Percentiles rank a stretch among this genome's conserved stretches.
phyloP scores from a whole-genome alignment of 1,284 basidiomycete species.

The Tilletia setariae region DNA sequence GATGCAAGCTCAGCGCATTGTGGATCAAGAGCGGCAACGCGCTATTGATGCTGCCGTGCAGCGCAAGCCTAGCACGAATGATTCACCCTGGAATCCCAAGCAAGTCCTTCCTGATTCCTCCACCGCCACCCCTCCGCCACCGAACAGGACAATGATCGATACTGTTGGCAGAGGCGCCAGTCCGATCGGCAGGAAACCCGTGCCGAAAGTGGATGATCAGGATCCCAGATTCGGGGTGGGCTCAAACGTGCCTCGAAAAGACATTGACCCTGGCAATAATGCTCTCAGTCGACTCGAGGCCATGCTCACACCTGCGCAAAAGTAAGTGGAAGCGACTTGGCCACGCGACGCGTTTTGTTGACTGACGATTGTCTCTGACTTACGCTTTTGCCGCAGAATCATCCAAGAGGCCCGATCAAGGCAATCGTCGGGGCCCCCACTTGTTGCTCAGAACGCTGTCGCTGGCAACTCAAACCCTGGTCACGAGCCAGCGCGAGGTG shows the following conservation, averaged over 20 bases:
- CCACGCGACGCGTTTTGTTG: background rate
- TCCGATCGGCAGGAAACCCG: constrained; percentile 15
- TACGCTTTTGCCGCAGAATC: constrained; percentile 25
- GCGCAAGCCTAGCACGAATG: constrained; percentile 22
- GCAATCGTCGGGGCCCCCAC: constrained; percentile 18
- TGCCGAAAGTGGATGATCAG: constrained; percentile 5
- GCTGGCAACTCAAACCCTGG: too few relatives aligned
- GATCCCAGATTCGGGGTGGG: too few relatives aligned
- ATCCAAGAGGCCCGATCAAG: constrained; percentile 42
- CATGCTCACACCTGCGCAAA: constrained; percentile 40
- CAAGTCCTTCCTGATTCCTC: constrained; percentile 19
- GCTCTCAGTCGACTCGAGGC: constrained; percentile 21
- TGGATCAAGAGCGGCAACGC: constrained; percentile 40
- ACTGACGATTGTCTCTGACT: background rate
- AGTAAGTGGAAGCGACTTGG: constrained; percentile 15
- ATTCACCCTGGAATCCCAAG: constrained; percentile 18
- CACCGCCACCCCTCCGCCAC: background rate
- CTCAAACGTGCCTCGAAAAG: too few relatives aligned
- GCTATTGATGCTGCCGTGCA: constrained; percentile 24
- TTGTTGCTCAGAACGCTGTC: too few relatives aligned
- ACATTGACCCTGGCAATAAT: constrained; percentile 8
- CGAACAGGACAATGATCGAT: background rate
- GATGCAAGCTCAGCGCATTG: constrained; percentile 42
- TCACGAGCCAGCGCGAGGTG: too few relatives aligned
- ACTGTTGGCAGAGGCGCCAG: background rate